Conservation (phyloP, 2,329 filamentous ascomycete genomes). For the Fusarium xyrophilum region DNA sequence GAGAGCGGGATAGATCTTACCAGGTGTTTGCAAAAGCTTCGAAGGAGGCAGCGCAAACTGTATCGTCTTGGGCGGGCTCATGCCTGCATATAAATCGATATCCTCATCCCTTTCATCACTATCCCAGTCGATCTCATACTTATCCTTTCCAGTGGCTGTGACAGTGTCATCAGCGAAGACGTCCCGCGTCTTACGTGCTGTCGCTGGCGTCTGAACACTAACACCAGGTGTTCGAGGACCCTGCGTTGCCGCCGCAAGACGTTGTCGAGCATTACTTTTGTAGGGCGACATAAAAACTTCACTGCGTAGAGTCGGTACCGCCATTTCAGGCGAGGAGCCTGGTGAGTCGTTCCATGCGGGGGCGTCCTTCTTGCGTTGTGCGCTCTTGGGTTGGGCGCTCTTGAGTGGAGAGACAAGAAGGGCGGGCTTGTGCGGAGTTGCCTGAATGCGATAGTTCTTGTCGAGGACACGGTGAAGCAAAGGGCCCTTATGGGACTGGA, state of each 20-base stretch:
- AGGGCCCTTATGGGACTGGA: conserved; percentile 66
- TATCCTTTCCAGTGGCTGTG: conserved; percentile 42
- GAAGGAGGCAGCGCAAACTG: conserved; percentile 82
- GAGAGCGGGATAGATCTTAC: conserved; percentile 51
- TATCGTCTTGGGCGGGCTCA: conserved; percentile 93
- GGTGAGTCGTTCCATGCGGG: conserved; percentile 63
- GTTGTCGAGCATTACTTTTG: conserved; percentile 53
- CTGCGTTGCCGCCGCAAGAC: conserved; percentile 51
- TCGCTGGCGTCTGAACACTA: conserved; percentile 79
- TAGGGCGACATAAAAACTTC: conserved; percentile 85
- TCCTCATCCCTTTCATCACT: conserved; percentile 74
- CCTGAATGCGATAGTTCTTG: conserved; percentile 93
- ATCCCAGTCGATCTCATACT: conserved; percentile 73
- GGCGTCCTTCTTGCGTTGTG: conserved; percentile 47
- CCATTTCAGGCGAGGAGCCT: conserved; percentile 77
- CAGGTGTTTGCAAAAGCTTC: conserved; percentile 80
- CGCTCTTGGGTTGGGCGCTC: conserved; percentile 45
- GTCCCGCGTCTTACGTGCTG: conserved; percentile 58
- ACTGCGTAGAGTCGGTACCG: conserved; percentile 80
- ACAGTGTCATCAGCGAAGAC: conserved; percentile 49
- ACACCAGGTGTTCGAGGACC: conserved; percentile 78
- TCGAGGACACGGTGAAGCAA: conserved; percentile 91
- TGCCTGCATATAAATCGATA: conserved; percentile 68
- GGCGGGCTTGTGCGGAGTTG: conserved; percentile 76
- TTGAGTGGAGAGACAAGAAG: conserved; percentile 57